Evolutionary conservation across 352 stramenopile genomes (phyloP), one percentile per base, ranked within the genome.

Genomic region (Globisporangium cystogenes): DNA sequence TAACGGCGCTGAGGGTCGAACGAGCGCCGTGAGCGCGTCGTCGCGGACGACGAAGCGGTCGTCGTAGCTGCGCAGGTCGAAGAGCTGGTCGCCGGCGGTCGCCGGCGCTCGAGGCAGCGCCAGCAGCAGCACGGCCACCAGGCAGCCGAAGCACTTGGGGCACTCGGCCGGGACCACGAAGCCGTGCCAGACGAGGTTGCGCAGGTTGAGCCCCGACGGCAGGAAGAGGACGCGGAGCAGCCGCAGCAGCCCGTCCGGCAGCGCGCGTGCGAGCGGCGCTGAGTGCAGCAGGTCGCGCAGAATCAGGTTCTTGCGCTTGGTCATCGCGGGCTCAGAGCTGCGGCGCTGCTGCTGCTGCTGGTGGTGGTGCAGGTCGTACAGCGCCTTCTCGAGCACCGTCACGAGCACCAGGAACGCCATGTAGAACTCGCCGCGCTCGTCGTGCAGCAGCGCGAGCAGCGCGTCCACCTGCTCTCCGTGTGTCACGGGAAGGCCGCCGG

Each of bases 181-280:
- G 23, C 78, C 78, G 53, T 89, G 75, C 75, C 78, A 89, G 21
- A 85, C 76, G 41, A 89, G 64, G 37, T 89, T 89, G 10, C 78
- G 68, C 24, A 86, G 23, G 43, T 89, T 89, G 11, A 89, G 52
- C 14, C 73, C 75, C 6, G 74, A 80, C 7, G 78, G 78, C 20
- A 87, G 48, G 20, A 87, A 86, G 10, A 89, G 50, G 31, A 80
- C 62, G 29, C 68, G 68, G 20, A 89, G 72, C 33, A 86, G 41
- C 20, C 35, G 62, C 51, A 83, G 44, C 29, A 89, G 53, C 8
- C 72, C 74, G 5, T 21, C 36, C 0, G 75, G 73, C 3, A 89
- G 62, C 3, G 53, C 48, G 6, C 35, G 43, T 10, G 59, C 26
- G 23, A 89, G 49, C 21, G 61, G 60, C n/a, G 64, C 48, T 1